phyloP scores from a whole-genome alignment of 2,329 filamentous ascomycete species.

The Fusarium dimerum region DNA sequence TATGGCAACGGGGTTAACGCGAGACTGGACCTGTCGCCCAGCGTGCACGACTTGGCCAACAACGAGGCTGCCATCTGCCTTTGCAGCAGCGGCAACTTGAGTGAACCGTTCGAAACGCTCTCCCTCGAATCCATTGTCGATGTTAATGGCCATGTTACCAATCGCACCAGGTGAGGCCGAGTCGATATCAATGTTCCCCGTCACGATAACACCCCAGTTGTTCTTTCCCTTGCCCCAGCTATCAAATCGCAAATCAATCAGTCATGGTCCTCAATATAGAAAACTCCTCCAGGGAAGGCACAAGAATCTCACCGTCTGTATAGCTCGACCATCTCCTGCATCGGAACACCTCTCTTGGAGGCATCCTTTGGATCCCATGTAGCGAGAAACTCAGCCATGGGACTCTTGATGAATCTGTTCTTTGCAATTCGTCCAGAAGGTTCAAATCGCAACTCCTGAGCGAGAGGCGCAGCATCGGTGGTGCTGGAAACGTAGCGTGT shows the following conservation, averaged over 20 bases:
- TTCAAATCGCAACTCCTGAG: slow-evolving; percentile 45
- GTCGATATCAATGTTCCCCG: slow-evolving; percentile 66
- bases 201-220: slow-evolving; percentile 56
- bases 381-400: slow-evolving; percentile 66
- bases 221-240: slow-evolving; percentile 51
- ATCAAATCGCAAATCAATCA: not conserved
- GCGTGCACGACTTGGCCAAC: slow-evolving; percentile 57
- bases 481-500: slow-evolving; percentile 20
- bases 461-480: slow-evolving; percentile 33
- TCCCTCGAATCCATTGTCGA: slow-evolving; percentile 50
- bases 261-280: no score
- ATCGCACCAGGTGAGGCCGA: slow-evolving; percentile 56
- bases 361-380: slow-evolving; percentile 58
- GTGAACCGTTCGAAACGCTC: slow-evolving; percentile 64
- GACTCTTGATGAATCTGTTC: slow-evolving; percentile 66
- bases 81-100: slow-evolving; percentile 54
- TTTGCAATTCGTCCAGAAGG: slow-evolving; percentile 51
- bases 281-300: not conserved
- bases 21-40: slow-evolving; percentile 45
- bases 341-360: slow-evolving; percentile 47
- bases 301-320: slow-evolving; percentile 52
- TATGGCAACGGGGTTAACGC: slow-evolving; percentile 39
- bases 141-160: slow-evolving; percentile 61
- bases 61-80: slow-evolving; percentile 60
- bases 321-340: slow-evolving; percentile 48